Percentiles rank a stretch among this genome's conserved stretches.
Evolutionary conservation across 2,329 filamentous ascomycete genomes (phyloP).

Genomic region (Pseudocercospora pini-densiflorae): DNA sequence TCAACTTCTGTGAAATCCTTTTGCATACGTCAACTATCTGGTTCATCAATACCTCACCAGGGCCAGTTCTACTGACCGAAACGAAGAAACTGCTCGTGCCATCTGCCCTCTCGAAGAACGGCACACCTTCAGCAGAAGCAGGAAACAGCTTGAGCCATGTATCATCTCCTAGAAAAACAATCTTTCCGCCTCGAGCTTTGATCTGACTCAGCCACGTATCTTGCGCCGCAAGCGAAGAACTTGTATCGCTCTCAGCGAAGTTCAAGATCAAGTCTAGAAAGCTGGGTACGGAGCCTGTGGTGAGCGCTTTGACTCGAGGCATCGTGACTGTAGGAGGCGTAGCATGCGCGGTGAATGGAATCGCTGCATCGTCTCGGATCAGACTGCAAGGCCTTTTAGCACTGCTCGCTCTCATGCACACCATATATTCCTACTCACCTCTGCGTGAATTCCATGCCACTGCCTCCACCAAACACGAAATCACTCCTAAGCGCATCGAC

Average conservation of each 20-base stretch:
- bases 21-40: constrained; percentile 20
- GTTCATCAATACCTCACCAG: constrained; percentile 28
- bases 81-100: constrained; percentile 99
- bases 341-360: constrained; percentile 95
- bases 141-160: constrained; percentile 99
- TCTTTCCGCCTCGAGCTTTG: constrained; percentile 73
- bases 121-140: constrained; percentile 33
- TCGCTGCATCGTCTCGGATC: constrained; percentile 78
- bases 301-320: constrained; percentile 96
- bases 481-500: constrained; percentile 94
- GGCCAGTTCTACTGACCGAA: constrained; percentile 67
- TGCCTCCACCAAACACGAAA: constrained; percentile 83
- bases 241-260: constrained; percentile 90
- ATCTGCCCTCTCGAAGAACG: constrained; percentile 81
- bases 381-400: constrained; percentile 69
- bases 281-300: constrained; percentile 95
- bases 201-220: constrained; percentile 98
- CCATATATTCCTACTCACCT: constrained; percentile 59
- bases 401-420: not conserved
- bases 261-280: constrained; percentile 97
- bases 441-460: constrained; percentile 87
- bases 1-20: constrained; percentile 98
- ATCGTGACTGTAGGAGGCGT: constrained; percentile 98
- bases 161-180: constrained; percentile 96
- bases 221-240: constrained; percentile 82